Evolutionary conservation across 225 moss, liverwort and hornwort genomes (phyloP).

Genomic region (Pseudoscleropodium purum): DNA sequence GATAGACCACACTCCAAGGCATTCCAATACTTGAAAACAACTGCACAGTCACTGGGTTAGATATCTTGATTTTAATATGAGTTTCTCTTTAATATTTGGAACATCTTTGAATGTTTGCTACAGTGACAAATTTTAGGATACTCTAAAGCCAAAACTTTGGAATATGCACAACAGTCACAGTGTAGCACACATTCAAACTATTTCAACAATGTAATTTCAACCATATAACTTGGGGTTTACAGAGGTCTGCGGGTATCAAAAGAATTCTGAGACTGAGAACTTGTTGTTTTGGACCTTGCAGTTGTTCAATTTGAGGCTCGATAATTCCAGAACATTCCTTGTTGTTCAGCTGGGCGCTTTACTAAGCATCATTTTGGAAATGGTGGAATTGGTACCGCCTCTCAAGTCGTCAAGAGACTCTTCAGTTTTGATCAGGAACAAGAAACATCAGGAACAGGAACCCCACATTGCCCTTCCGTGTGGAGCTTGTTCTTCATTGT

Average conservation of each 20-base stretch:
- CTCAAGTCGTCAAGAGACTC: neutral
- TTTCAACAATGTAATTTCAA: neutral
- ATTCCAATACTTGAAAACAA: neutral
- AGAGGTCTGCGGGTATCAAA: neutral
- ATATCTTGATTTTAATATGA: neutral
- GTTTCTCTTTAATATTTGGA: neutral
- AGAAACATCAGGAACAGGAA: neutral
- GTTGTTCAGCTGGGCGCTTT: neutral
- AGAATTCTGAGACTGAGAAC: neutral
- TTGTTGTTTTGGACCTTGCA: neutral
- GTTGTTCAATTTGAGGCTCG: slow-evolving; percentile 25
- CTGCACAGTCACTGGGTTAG: too few relatives aligned
- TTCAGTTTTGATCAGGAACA: neutral
- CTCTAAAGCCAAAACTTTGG: neutral
- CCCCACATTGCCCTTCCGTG: neutral
- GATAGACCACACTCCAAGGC: neutral
- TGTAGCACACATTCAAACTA: neutral
- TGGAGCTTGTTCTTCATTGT: neutral
- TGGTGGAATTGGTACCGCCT: neutral
- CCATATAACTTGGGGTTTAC: neutral
- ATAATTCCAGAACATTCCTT: neutral
- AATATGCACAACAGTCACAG: neutral
- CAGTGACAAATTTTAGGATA: neutral
- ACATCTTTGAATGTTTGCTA: neutral
- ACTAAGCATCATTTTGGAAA: neutral